Base-by-base conservation (phyloP, 176 grass and related monocot species). In the Areca catechu region DNA sequence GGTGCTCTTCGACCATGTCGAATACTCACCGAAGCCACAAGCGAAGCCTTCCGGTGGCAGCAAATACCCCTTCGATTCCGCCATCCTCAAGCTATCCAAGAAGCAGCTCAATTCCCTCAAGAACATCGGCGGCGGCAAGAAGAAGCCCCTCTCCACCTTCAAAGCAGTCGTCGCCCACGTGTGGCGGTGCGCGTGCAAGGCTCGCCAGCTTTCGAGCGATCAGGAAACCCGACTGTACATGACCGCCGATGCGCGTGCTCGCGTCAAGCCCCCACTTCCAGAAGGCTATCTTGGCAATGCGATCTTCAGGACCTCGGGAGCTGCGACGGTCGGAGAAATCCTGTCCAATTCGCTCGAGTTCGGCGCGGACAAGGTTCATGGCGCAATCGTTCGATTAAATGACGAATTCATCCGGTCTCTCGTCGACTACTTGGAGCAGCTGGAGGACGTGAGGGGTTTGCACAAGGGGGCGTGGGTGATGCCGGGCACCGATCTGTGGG, bases 391-490 rank as follows among this genome's bases (percentile, higher is more conserved):
- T 2, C 75, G 79, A n/a, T 71, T 83, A 2, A 76, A 83, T 72
- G 84, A 88, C 62, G 75, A 68, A 1, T 73, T 72, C 75, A 74
- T 88, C 28, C 66, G 84, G 0, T 88, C 84, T 2, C 71, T 88
- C 0, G n/a, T 88, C 7, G 84, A 88, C 62, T 88, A 72, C 75
- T 63, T 88, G 58, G 79, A 69, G 71, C 4, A 66, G 12, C 16
- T 63, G 0, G 30, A 49, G 9, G 61, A 63, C 12, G 19, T 63
- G 18, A 50, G 14, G 54, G 84, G 78, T 52, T 25, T 76, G 4
- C 79, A 88, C 67, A 72, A 82, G 62, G 84, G 79, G 49, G 56
- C 4, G 75, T 76, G 82, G 84, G 84, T 67, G 63, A 71, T 76
- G 57, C 71, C 79, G 15, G 75, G 79, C 49, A 49, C 61, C 2